Evolutionary conservation across 257 asterid genomes (phyloP), one percentile per base, ranked within the genome.

Genomic region (Solanum appendiculatum): DNA sequence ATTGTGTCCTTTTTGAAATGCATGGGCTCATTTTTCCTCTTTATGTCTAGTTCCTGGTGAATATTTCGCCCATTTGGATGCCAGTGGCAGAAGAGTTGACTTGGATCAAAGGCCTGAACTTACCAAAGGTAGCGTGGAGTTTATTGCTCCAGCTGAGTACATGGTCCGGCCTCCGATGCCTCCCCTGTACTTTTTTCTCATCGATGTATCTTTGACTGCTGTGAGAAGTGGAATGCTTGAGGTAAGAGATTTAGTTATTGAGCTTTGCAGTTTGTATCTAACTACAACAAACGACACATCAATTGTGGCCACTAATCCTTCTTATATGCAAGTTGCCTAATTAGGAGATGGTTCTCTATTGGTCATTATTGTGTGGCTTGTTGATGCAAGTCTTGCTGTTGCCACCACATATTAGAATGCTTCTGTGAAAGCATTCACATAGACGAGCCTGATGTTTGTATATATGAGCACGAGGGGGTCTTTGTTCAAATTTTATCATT

Each of bases 151-250:
- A 74, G 92, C 96, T 82, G 98, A 93, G 83, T 93, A 93, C 90
- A 94, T 93, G 99, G 94, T 93, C 92, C 97, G 98, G 86, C 95
- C 98, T 87, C 98, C 98, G 25, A 94, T 93, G 98, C 97, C 98
- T 12, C 99, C 99, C 48, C 69, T 90, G 48, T 95, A 94, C 84
- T 91, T 96, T 89, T 96, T 95, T 89, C 98, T 96, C 91, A 95
- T 96, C n/a, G 99, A 96, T 81, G 98, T 95, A 82, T 96, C 99
- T 51, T 83, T 91, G 88, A 91, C 96, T 91, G 97, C 98, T 73
- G 98, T 92, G 82, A 94, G 90, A 91, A 96, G 98, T 66, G 98
- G 98, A 87, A 92, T 95, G 98, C 95, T 96, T 72, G 95, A 95
- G 99, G 99, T 96, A 93, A 92, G 88, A 44, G 48, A 82, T 48